phyloP scores from a whole-genome alignment of 2,329 filamentous ascomycete species.

The Thielaviopsis cerberus region DNA sequence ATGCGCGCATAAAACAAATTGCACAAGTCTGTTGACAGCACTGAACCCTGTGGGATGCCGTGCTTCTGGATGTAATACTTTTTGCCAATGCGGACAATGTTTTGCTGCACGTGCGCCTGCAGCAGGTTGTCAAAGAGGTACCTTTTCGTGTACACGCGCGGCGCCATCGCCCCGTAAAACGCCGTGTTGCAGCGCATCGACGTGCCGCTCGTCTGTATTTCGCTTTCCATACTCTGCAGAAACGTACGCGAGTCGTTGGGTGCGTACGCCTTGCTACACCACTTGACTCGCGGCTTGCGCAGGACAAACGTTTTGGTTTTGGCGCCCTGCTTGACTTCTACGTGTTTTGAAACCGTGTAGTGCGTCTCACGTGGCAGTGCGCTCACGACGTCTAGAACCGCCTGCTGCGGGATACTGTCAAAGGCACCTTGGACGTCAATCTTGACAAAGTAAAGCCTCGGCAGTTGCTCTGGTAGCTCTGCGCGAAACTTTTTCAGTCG shows the following conservation, averaged over 20 bases:
- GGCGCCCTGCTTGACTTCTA: constrained; percentile 42
- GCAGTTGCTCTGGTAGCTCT: constrained; percentile 25
- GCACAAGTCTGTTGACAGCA: constrained; percentile 72
- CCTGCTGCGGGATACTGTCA: constrained; percentile 77
- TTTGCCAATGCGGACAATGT: constrained; percentile 76
- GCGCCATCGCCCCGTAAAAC: constrained; percentile 52
- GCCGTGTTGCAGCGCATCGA: constrained; percentile 45
- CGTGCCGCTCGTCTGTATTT: constrained; percentile 8
- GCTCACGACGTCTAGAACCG: constrained; percentile 47
- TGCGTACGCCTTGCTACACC: constrained; percentile 32
- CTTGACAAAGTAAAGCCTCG: constrained; percentile 67
- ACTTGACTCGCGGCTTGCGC: constrained; percentile 28
- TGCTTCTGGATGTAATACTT: constrained; percentile 71
- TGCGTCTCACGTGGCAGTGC: constrained; percentile 35
- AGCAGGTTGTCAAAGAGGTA: constrained; percentile 48
- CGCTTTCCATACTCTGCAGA: constrained; percentile 24
- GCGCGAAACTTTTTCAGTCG: constrained; percentile 53
- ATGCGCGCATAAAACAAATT: constrained; percentile 92
- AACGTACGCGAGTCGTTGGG: constrained; percentile 26
- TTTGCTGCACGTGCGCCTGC: constrained; percentile 60
- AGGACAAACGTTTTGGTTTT: constrained; percentile 14
- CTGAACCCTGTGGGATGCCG: constrained; percentile 85
- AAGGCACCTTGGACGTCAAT: constrained; percentile 84
- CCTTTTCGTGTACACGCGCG: constrained; percentile 35
- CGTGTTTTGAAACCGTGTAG: constrained; percentile 59